These are phyloP conservation scores for Apiospora malaysiana DNA, from an alignment of 2,329 filamentous ascomycete species.

Conservation along the genomic window DNA sequence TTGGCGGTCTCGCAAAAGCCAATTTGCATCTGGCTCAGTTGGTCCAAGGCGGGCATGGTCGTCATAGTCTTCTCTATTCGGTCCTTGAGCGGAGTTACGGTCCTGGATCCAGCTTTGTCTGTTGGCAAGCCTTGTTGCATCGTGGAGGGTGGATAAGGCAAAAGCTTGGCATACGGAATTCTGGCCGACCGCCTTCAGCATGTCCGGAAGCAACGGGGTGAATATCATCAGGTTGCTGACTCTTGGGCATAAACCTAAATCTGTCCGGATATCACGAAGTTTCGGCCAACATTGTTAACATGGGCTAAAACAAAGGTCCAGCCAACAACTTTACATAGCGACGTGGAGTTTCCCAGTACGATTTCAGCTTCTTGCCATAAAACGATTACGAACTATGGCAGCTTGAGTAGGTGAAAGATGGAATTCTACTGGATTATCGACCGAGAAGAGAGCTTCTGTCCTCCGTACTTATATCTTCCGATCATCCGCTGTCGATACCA, in stretches of 20 bases:
- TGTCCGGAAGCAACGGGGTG: conserved; percentile 4
- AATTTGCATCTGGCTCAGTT: conserved; percentile 10
- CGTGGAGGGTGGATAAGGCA: conserved; percentile 1
- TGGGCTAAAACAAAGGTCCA: neutral
- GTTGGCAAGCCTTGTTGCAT: conserved; percentile 13
- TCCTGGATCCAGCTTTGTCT: conserved; percentile 17
- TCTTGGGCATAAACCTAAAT: neutral
- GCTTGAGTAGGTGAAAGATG: no score
- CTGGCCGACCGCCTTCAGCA: conserved; percentile 9
- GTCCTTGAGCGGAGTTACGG: conserved; percentile 19
- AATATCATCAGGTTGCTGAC: neutral
- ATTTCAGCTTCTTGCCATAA: neutral
- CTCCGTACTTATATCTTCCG: neutral
- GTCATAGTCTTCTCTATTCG: conserved; percentile 17
- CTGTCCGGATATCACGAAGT: neutral
- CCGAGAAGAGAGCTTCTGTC: neutral
- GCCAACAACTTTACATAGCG: neutral
- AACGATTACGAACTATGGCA: neutral
- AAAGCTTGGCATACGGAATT: conserved; percentile 20
- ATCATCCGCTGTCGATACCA: neutral
- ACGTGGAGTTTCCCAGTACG: no score
- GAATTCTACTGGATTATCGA: neutral
- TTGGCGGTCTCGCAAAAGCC: conserved; percentile 8
- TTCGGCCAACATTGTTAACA: neutral
- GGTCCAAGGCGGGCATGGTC: conserved; percentile 2